phyloP scores from a whole-genome alignment of 306 rosid genomes.

The Senna siamea region DNA sequence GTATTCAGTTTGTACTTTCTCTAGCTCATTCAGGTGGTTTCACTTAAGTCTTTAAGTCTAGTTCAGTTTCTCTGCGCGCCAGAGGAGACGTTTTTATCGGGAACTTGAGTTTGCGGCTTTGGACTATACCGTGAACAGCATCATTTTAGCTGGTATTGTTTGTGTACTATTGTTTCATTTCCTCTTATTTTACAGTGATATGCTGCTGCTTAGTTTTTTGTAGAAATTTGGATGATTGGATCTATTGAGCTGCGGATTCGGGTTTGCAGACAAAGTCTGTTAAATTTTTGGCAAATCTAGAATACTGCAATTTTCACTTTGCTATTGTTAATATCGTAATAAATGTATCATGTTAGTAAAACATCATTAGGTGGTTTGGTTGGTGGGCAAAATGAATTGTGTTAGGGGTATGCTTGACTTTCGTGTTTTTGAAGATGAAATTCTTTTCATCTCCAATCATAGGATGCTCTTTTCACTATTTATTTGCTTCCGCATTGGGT shows the following conservation, averaged over 20 bases:
- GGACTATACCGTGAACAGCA: conserved; percentile 24
- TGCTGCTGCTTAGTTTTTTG: background rate
- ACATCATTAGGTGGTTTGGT: conserved; percentile 19
- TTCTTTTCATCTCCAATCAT: conserved; percentile 5
- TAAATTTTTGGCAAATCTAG: conserved; percentile 13
- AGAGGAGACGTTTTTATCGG: conserved; percentile 24
- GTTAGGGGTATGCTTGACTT: conserved; percentile 6
- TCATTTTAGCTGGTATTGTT: conserved; percentile 43
- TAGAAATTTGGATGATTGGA: conserved; percentile 33
- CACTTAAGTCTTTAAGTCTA: conserved; percentile 31
- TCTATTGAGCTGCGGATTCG: conserved; percentile 22
- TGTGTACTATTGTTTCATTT: background rate
- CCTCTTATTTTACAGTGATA: background rate
- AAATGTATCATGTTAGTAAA: conserved; percentile 40
- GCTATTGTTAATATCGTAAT: conserved; percentile 33
- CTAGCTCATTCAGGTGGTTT: conserved; percentile 36
- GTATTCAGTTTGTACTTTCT: conserved; percentile 43
- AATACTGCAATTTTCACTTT: conserved; percentile 11
- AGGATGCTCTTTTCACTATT: conserved; percentile 20
- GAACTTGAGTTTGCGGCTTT: conserved; percentile 40
- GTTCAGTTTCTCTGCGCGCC: conserved; percentile 30
- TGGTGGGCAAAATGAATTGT: conserved; percentile 36
- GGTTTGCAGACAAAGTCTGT: conserved; percentile 1
- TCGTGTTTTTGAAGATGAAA: background rate
- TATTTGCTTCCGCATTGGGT: conserved; percentile 37